Conservation (phyloP, 192 early-diverging fungal species). For the Spizellomyces sp. region DNA sequence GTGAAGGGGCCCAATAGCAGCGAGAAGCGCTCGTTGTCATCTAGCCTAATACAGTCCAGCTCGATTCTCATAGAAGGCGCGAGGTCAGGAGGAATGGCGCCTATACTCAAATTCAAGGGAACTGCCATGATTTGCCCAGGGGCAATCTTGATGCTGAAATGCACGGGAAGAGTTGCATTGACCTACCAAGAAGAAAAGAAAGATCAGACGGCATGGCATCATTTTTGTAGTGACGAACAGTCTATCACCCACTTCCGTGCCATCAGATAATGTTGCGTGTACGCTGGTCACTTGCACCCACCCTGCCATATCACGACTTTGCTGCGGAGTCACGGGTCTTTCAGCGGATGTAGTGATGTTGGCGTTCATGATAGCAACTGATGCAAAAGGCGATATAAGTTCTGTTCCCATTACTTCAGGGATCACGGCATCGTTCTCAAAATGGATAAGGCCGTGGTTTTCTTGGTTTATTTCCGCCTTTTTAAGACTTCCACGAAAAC, state of each 20-base stretch:
- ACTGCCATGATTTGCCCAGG: conserved; percentile 53
- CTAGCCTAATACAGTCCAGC: conserved; percentile 34
- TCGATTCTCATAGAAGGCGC: conserved; percentile 23
- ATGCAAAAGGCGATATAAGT: conserved; percentile 44
- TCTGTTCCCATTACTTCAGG: conserved; percentile 46
- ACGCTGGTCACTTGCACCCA: conserved; percentile 44
- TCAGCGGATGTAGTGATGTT: conserved; percentile 25
- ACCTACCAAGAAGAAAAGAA: conserved; percentile 14
- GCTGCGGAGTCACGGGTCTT: not conserved
- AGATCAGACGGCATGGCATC: not conserved
- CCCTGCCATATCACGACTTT: conserved; percentile 14
- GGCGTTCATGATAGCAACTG: conserved; percentile 49
- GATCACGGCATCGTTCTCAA: conserved; percentile 41
- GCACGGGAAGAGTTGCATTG: conserved; percentile 28
- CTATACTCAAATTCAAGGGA: conserved; percentile 44
- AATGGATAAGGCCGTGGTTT: conserved; percentile 31
- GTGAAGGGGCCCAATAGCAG: conserved; percentile 25
- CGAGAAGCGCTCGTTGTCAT: conserved; percentile 26
- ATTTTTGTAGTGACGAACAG: not conserved
- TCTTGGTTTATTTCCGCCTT: conserved; percentile 13
- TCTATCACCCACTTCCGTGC: conserved; percentile 15
- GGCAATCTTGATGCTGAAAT: conserved; percentile 47
- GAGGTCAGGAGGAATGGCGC: conserved; percentile 1
- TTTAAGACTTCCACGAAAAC: conserved; percentile 33
- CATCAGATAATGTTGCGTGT: conserved; percentile 25